Evolutionary conservation across 768 basidiomycete genomes (phyloP).

Genomic region (Leucocoprinus birnbaumii): DNA sequence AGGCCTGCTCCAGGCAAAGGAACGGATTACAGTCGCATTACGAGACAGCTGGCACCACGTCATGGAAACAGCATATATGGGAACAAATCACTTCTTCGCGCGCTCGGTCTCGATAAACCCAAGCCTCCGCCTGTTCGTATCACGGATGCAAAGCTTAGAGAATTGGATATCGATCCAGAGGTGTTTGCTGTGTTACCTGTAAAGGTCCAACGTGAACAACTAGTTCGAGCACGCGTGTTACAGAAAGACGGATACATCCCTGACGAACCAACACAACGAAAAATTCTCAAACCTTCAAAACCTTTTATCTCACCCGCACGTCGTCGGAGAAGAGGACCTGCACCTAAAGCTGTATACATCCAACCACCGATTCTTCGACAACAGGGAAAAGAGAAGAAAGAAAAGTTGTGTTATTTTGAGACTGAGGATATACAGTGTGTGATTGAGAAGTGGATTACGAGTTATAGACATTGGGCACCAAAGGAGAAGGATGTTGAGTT

Average conservation of each 20-base stretch:
- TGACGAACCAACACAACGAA: constrained; percentile 23
- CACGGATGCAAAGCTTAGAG: constrained; percentile 52
- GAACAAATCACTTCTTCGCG: constrained; percentile 27
- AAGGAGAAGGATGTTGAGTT: constrained; percentile 72
- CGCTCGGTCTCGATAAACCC: constrained; percentile 27
- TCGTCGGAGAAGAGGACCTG: constrained; percentile 44
- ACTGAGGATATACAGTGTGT: constrained; percentile 70
- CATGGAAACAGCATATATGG: constrained; percentile 29
- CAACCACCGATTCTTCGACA: constrained; percentile 53
- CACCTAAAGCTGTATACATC: constrained; percentile 52
- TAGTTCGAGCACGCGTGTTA: constrained; percentile 55
- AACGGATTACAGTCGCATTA: constrained; percentile 53
- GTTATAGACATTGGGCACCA: constrained; percentile 59
- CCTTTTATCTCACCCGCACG: constrained; percentile 35
- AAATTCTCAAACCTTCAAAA: constrained; percentile 53
- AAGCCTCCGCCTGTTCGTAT: constrained; percentile 37
- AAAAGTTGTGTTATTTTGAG: constrained; percentile 58
- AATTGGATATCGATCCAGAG: constrained; percentile 58
- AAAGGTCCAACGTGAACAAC: constrained; percentile 70
- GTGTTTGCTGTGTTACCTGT: constrained; percentile 65
- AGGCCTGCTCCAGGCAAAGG: constrained; percentile 25
- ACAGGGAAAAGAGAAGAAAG: constrained; percentile 51
- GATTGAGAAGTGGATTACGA: constrained; percentile 74
- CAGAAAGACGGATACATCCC: constrained; percentile 39
- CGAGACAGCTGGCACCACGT: constrained; percentile 45